A percentile compares a stretch with the other conserved stretches of the same genome.
These are phyloP conservation scores for Arabidopsis hybrid DNA, from an alignment of 441 rosid genomes.

Conservation along the genomic window DNA sequence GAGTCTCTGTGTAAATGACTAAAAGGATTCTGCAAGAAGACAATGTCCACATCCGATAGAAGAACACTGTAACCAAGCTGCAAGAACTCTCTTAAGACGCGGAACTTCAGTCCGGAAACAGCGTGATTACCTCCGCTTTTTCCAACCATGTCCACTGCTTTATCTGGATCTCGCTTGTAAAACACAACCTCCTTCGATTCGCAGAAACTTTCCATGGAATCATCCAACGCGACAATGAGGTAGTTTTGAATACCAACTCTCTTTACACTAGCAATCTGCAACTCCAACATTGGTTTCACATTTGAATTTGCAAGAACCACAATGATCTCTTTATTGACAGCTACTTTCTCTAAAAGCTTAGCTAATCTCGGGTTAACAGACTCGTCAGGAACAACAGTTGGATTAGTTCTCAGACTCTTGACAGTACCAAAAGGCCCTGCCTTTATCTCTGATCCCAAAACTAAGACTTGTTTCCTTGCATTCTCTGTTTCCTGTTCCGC, in stretches of 20 bases:
- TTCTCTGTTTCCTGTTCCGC: conserved; percentile 77
- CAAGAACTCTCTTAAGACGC: conserved; percentile 83
- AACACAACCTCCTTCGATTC: conserved; percentile 71
- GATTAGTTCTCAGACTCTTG: conserved; percentile 79
- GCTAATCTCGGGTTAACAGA: conserved; percentile 84
- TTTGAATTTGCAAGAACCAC: conserved; percentile 89
- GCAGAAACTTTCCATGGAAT: conserved; percentile 67
- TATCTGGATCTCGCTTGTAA: conserved; percentile 84
- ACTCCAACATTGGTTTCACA: conserved; percentile 70
- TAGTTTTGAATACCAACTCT: conserved; percentile 73
- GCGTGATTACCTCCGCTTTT: conserved; percentile 76
- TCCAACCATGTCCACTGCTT: conserved; percentile 66
- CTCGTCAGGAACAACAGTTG: conserved; percentile 67
- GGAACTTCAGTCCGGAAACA: conserved; percentile 86
- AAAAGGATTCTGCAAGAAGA: conserved; percentile 87
- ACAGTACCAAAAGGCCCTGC: conserved; percentile 92
- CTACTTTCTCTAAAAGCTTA: conserved; percentile 64
- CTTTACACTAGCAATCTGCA: conserved; percentile 84
- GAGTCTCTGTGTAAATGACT: conserved; percentile 79
- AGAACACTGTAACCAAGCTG: conserved; percentile 94
- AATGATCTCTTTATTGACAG: conserved; percentile 75
- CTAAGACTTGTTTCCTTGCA: conserved; percentile 73
- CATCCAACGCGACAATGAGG: conserved; percentile 78
- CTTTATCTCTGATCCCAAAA: conserved; percentile 69
- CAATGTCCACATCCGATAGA: conserved; percentile 87